phyloP scores from a whole-genome alignment of 148 eudicot species.

The Euryodendron excelsum region DNA sequence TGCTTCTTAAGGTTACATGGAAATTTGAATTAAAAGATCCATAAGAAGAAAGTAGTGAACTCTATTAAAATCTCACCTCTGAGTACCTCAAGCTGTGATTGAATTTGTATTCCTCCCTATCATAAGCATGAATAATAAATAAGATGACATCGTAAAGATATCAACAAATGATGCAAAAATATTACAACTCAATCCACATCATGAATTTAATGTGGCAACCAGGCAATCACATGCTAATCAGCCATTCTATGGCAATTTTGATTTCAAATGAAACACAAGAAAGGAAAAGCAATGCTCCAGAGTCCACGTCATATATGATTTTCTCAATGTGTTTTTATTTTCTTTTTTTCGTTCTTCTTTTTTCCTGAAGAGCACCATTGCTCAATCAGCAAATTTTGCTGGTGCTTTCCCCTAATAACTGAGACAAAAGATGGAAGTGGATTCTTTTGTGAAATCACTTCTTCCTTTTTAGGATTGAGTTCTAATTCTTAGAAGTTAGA shows the following conservation, averaged over 20 bases:
- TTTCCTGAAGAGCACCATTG: not conserved
- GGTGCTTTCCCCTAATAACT: not conserved
- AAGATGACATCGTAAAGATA: slow-evolving; percentile 1
- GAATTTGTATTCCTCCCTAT: slow-evolving; percentile 49
- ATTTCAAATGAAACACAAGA: not conserved
- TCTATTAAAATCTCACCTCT: slow-evolving; percentile 39
- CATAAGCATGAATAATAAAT: slow-evolving; percentile 8
- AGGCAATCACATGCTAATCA: not conserved
- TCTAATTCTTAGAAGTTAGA: not conserved
- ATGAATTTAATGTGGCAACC: not conserved
- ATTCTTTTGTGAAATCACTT: not conserved
- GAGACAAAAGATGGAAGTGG: not conserved
- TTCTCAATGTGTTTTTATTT: too few relatives aligned
- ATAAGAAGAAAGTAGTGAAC: not conserved
- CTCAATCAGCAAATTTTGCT: not conserved
- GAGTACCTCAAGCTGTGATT: slow-evolving; percentile 59
- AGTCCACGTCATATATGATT: not conserved
- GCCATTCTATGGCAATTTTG: not conserved
- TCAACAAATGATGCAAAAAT: not conserved
- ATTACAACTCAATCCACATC: not conserved
- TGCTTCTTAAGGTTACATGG: not conserved
- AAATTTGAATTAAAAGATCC: not conserved
- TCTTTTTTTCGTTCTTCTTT: too few relatives aligned
- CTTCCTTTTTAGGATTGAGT: not conserved
- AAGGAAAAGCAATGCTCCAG: not conserved